phyloP scores from a whole-genome alignment of 2,329 filamentous ascomycete species.

The Alternaria sp. region DNA sequence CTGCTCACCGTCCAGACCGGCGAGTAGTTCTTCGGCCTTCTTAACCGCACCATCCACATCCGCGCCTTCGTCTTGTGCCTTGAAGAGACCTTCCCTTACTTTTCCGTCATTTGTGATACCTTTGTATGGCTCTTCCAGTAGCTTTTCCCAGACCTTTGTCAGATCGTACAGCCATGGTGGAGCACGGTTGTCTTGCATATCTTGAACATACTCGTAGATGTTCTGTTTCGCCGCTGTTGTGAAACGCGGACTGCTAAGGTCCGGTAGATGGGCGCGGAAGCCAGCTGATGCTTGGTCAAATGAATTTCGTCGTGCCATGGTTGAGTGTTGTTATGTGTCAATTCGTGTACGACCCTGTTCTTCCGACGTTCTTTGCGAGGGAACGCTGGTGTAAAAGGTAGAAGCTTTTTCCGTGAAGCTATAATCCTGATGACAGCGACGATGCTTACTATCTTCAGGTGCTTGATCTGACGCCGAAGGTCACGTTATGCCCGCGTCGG shows the following conservation, averaged over 20 bases:
- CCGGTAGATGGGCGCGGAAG: slow-evolving; percentile 70
- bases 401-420: slow-evolving; percentile 4
- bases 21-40: slow-evolving; percentile 59
- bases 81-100: slow-evolving; percentile 64
- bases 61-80: slow-evolving; percentile 70
- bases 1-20: slow-evolving; percentile 60
- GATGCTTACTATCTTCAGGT: background rate
- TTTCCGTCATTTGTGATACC: slow-evolving; percentile 75
- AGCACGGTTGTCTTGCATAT: slow-evolving; percentile 65
- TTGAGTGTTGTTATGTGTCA: background rate
- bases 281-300: slow-evolving; percentile 40
- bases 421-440: background rate
- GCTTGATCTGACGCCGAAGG: slow-evolving; percentile 16
- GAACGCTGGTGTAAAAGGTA: background rate
- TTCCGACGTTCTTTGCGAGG: background rate
- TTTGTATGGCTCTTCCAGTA: slow-evolving; percentile 70
- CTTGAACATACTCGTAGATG: slow-evolving; percentile 68
- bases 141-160: slow-evolving; percentile 49
- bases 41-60: slow-evolving; percentile 66
- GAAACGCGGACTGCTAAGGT: slow-evolving; percentile 69
- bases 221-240: slow-evolving; percentile 69
- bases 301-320: slow-evolving; percentile 31
- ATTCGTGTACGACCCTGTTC: background rate
- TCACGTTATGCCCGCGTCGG: slow-evolving; percentile 1
- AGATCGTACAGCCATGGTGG: slow-evolving; percentile 70